Percentiles rank a stretch among this genome's conserved stretches.
These are phyloP conservation scores for Podospora pseudoanserina DNA, from an alignment of 495 filamentous ascomycete genomes.

Conservation along the genomic window DNA sequence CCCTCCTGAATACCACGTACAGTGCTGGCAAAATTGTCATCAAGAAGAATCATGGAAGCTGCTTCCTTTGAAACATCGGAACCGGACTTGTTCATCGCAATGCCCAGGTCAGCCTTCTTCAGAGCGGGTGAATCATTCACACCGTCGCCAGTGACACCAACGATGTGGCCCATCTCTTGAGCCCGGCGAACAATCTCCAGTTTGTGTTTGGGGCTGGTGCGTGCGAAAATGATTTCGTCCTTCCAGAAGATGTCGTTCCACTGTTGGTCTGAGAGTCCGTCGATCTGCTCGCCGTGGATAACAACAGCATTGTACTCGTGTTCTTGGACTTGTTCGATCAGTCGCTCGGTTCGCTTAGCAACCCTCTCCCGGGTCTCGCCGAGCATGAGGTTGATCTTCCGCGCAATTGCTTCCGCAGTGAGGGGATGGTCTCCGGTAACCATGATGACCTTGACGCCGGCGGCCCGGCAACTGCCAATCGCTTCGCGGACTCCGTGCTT, in stretches of 20 bases:
- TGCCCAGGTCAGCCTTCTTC: slow-evolving; percentile 77
- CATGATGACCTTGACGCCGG: slow-evolving; percentile 61
- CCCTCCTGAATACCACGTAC: slow-evolving; percentile 63
- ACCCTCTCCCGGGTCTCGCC: slow-evolving; percentile 34
- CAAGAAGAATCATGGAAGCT: slow-evolving; percentile 73
- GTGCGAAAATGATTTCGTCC: slow-evolving; percentile 55
- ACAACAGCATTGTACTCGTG: slow-evolving; percentile 39
- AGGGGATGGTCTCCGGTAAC: slow-evolving; percentile 62
- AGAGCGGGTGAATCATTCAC: slow-evolving; percentile 84
- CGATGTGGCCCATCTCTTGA: slow-evolving; percentile 49
- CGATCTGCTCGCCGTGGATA: slow-evolving; percentile 68
- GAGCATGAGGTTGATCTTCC: slow-evolving; percentile 41
- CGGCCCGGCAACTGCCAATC: slow-evolving; percentile 49
- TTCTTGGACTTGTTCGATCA: slow-evolving; percentile 32
- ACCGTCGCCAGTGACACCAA: slow-evolving; percentile 87
- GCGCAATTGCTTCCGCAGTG: slow-evolving; percentile 60
- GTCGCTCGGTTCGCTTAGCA: slow-evolving; percentile 27
- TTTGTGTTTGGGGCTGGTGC: slow-evolving; percentile 70
- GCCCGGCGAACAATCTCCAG: slow-evolving; percentile 70
- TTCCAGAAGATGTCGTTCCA: slow-evolving; percentile 53
- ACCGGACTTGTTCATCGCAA: slow-evolving; percentile 75
- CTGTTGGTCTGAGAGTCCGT: slow-evolving; percentile 58
- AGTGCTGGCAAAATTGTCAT: slow-evolving; percentile 83
- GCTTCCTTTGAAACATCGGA: slow-evolving; percentile 87
- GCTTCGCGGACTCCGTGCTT: slow-evolving; percentile 59